Base-by-base conservation (phyloP, 495 filamentous ascomycete species). In the Hypoxylon cercidicola region DNA sequence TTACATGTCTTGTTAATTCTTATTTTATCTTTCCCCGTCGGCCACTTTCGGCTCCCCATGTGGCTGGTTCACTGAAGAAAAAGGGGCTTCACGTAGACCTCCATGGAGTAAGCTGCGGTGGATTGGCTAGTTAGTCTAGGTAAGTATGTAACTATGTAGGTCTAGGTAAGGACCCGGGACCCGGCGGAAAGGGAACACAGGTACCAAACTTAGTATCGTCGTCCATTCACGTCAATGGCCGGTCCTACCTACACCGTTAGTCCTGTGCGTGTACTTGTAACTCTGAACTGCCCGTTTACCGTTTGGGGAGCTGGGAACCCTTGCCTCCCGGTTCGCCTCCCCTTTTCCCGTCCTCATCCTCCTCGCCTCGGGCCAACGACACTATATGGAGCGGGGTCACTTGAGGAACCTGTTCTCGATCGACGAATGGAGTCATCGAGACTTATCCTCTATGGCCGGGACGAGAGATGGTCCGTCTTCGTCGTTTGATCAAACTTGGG, bases 391-490 rank as follows among this genome's bases (percentile, higher is more conserved):
- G 79, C 78, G 77, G 78, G 78, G 82, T 75, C 78, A 72, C 70
- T 52, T 67, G 34, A 39, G 18, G 7, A 21, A 48, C 55, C 12
- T 41, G 13, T 62, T 70, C 68, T 72, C 64, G 66, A 69, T 77
- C 73, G 74, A 77, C 74, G 77, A 79, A 77, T 81, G 70, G 78
- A 75, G 77, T 76, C 78, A 64, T 73, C 72, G 47, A 66, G 74
- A 79, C 78, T 79, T 83, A 81, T 80, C 78, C 78, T 73, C 70
- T 76, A 70, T 66, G 63, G 65, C 54, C 59, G 49, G 64, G 54
- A 55, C 49, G 49, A 62, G 59, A 63, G 54, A 63, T 63, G 64
- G 59, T 12, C 64, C 60, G 64, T 62, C 69, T 70, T 74, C 72
- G 69, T 73, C 70, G 75, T 73, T 74, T 74, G 71, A 72, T 59